Conservation (phyloP, 2,329 filamentous ascomycete species). For the Parascedosporium putredinis region DNA sequence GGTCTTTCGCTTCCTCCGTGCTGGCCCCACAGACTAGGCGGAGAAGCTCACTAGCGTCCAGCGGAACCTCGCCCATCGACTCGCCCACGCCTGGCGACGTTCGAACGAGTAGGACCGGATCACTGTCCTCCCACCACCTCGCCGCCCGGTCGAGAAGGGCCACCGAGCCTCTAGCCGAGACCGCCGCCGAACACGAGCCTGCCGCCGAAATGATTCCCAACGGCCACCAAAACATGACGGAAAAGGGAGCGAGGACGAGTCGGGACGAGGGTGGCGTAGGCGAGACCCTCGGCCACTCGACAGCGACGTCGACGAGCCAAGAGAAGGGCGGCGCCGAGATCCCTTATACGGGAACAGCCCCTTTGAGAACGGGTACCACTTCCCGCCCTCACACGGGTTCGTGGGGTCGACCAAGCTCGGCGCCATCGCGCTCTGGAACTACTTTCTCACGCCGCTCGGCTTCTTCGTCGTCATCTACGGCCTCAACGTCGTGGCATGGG, state of each 20-base stretch:
- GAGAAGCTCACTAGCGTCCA: conserved; percentile 9
- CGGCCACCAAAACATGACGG: not conserved
- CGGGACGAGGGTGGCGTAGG: not conserved
- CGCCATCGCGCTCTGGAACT: conserved; percentile 56
- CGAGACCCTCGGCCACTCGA: not conserved
- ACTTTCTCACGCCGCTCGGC: conserved; percentile 63
- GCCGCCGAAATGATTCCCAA: not conserved
- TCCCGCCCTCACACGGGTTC: conserved; percentile 50
- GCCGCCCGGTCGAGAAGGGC: not conserved
- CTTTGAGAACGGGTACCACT: conserved; percentile 57
- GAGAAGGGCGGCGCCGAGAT: not conserved
- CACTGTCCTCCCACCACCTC: not conserved
- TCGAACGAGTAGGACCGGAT: not conserved
- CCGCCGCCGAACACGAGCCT: not conserved
- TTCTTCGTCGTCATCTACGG: conserved; percentile 71
- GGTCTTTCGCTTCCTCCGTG: conserved; percentile 32
- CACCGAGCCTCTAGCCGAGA: not conserved
- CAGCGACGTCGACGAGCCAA: not conserved
- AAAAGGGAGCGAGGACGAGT: not conserved
- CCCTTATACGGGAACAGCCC: conserved; percentile 18
- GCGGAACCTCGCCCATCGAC: not conserved
- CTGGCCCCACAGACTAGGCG: conserved; percentile 10
- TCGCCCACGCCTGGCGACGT: not conserved
- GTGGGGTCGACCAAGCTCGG: conserved; percentile 48
- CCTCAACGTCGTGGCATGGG: conserved; percentile 78